Base-by-base conservation (phyloP, 345 rosid genomes). In the Microcos paniculata region DNA sequence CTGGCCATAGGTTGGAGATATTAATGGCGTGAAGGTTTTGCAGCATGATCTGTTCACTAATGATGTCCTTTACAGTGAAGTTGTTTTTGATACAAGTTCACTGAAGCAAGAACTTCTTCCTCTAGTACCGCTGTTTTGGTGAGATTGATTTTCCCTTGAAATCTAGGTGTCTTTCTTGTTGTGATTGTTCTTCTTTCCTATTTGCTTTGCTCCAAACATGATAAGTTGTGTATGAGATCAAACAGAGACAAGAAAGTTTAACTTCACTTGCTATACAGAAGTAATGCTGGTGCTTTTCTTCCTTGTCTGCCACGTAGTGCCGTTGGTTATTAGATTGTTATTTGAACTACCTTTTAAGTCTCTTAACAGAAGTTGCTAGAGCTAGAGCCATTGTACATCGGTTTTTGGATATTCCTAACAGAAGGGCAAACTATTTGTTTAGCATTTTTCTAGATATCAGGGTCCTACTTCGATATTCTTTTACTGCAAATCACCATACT, bases 81-180 rank as follows among this genome's bases (percentile, higher is more conserved):
- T 88, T 71, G 97, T 92, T 80, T 94, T 96, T 76, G 84, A 96
- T 81, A 90, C 92, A 90, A 89, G 92, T 79, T 80, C 94, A 15
- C 84, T 93, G 81, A 90, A 91, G 78, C 97, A 85, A 82, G 97
- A 92, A 81, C 95, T 93, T 83, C 91, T 96, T 83, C 97, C 92
- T 28, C 83, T 90, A 53, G 87, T 96, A 64, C 99, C 98, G 55
- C 94, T 93, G 73, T 95, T 95, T 86, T 95, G 98, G 99, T 95
- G 78, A 86, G 85, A 30, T 80, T 66, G 84, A 21, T 78, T 59
- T 79, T 82, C 71, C 77, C 64, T 75, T 55, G 26, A 68, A 70
- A 66, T 73, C 46, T 66, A 21, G 49, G 73, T 53, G 24, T 57
- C 52, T 67, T 52, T 51, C 77, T 72, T 79, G 71, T 38, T 78